Evolutionary conservation across 306 rosid species (phyloP).

Genomic region (Casuarina cunninghamiana): DNA sequence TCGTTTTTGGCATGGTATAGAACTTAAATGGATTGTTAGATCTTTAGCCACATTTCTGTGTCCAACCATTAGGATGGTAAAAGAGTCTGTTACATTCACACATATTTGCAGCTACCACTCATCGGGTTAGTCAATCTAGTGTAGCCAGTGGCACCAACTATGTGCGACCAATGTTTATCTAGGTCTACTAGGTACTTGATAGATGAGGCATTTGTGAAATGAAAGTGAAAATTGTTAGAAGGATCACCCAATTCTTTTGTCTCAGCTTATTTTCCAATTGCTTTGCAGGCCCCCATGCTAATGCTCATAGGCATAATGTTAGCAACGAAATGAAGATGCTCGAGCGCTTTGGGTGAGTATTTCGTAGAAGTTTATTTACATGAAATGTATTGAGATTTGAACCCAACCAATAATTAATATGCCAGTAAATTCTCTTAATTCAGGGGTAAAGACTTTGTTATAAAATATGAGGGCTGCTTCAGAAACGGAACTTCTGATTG

Average conservation of each 20-base stretch:
- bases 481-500: slow-evolving; percentile 50
- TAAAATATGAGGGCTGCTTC: slow-evolving; percentile 56
- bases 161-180: background rate
- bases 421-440: slow-evolving; percentile 24
- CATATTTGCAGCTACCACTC: background rate
- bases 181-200: background rate
- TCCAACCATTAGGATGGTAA: background rate
- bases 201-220: background rate
- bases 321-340: slow-evolving; percentile 69
- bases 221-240: background rate
- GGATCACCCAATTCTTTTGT: background rate
- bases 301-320: slow-evolving; percentile 58
- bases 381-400: background rate
- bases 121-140: background rate
- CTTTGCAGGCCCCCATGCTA: slow-evolving; percentile 63
- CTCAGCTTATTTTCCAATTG: slow-evolving; percentile 17
- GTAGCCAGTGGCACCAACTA: slow-evolving; percentile 2
- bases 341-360: slow-evolving; percentile 70
- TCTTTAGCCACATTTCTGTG: background rate
- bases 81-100: background rate
- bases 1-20: background rate
- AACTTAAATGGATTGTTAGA: background rate
- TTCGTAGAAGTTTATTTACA: background rate
- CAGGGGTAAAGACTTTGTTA: slow-evolving; percentile 65
- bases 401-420: slow-evolving; percentile 1